Conservation (phyloP, 2,329 filamentous ascomycete species). For the Fusarium sp. region DNA sequence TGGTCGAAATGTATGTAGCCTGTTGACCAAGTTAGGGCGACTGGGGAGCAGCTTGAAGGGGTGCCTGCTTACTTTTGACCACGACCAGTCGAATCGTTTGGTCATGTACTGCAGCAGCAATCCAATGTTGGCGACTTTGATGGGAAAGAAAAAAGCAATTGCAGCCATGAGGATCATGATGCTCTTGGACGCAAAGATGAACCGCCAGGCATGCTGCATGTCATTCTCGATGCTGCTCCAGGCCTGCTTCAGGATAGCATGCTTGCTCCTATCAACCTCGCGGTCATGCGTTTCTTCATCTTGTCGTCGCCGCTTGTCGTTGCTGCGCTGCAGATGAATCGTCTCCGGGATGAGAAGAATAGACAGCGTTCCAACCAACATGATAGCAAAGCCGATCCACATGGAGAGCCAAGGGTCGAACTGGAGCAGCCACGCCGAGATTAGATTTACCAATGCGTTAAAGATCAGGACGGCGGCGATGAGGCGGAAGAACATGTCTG, state of each 20-base stretch:
- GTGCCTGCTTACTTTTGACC: constrained; percentile 50
- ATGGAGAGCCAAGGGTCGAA: constrained; percentile 54
- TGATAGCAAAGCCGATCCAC: constrained; percentile 46
- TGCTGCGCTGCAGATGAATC: constrained; percentile 46
- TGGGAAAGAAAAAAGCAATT: constrained; percentile 39
- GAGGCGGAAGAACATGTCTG: constrained; percentile 54
- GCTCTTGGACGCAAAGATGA: constrained; percentile 52
- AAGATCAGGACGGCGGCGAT: constrained; percentile 50
- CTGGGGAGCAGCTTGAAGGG: accelerated
- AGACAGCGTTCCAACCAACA: constrained; percentile 44
- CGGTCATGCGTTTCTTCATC: constrained; percentile 8
- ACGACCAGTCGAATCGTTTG: constrained; percentile 59
- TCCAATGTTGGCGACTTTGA: constrained; percentile 46
- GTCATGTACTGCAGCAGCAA: constrained; percentile 62
- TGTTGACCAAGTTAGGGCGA: constrained; percentile 15
- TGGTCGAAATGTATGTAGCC: constrained; percentile 54
- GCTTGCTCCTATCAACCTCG: constrained; percentile 12
- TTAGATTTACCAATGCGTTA: constrained; percentile 52
- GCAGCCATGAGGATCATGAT: constrained; percentile 52
- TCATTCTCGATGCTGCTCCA: constrained; percentile 45
- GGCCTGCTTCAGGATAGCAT: constrained; percentile 31
- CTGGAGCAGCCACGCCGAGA: constrained; percentile 53
- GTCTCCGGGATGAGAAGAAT: constrained; percentile 55
- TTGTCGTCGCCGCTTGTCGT: constrained; percentile 36
- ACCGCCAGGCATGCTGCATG: constrained; percentile 50